phyloP scores from a whole-genome alignment of 75 land plant species.

The Sequoia sempervirens region DNA sequence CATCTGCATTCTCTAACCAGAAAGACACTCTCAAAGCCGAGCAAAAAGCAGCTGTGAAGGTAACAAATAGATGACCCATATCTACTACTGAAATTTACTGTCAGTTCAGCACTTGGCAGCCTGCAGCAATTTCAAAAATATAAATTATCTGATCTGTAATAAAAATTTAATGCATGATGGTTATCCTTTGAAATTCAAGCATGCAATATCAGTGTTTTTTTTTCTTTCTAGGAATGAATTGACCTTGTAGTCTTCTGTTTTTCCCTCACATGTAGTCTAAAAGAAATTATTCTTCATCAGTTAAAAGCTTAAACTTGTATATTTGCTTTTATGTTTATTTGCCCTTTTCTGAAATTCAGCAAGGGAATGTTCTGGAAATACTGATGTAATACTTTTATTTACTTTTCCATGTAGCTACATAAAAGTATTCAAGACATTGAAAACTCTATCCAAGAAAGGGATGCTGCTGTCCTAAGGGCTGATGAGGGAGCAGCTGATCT shows the following conservation, averaged over 20 bases:
- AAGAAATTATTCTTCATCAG: neutral
- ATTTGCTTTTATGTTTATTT: neutral
- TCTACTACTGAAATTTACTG: neutral
- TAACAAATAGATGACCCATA: slow-evolving; percentile 8
- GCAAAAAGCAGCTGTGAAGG: slow-evolving; percentile 60
- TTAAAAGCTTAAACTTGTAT: neutral
- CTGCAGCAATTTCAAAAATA: neutral
- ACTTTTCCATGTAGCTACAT: slow-evolving; percentile 31
- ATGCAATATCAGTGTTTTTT: neutral
- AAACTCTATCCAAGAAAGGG: slow-evolving; percentile 58
- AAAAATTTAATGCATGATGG: neutral
- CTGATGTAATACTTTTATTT: neutral
- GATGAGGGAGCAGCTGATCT: slow-evolving; percentile 86
- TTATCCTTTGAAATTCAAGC: neutral
- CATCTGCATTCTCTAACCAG: slow-evolving; percentile 64
- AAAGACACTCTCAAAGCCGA: slow-evolving; percentile 73
- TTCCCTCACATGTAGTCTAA: neutral
- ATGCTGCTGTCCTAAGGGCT: slow-evolving; percentile 53
- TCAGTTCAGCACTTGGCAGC: neutral
- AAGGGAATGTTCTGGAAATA: neutral
- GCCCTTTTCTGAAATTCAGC: neutral
- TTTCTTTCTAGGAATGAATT: neutral
- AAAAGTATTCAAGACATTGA: slow-evolving; percentile 63
- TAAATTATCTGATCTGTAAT: neutral
- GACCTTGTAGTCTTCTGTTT: neutral